Percentiles rank a stretch among this genome's conserved stretches.
phyloP scores from a whole-genome alignment of 75 land plant species.

The Azolla pinnata region DNA sequence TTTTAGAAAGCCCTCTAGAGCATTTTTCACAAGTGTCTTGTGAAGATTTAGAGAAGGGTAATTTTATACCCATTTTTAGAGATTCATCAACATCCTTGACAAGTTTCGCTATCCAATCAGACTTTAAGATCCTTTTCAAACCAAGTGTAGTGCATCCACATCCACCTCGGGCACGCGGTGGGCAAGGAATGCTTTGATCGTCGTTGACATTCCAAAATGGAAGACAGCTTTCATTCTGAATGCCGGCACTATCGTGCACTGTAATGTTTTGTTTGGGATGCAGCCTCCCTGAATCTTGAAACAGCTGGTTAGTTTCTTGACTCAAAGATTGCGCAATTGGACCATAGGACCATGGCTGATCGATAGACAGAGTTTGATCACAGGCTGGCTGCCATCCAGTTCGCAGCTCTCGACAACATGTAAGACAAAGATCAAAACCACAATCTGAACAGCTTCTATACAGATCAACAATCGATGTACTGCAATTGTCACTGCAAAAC shows the following conservation, averaged over 20 bases:
- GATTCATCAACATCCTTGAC: slow-evolving; percentile 55
- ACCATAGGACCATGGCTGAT: no score
- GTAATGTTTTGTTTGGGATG: no score
- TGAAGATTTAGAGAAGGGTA: no score
- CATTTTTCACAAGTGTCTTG: no score
- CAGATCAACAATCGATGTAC: slow-evolving; percentile 22
- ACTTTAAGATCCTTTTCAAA: slow-evolving; percentile 45
- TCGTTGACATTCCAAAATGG: not conserved
- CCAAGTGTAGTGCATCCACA: slow-evolving; percentile 41
- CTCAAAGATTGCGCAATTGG: no score
- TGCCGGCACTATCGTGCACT: not conserved
- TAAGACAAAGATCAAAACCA: slow-evolving; percentile 19
- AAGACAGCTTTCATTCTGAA: not conserved
- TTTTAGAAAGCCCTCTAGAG: no score
- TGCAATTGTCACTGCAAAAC: slow-evolving; percentile 17
- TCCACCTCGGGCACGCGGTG: slow-evolving; percentile 52
- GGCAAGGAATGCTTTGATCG: slow-evolving; percentile 76
- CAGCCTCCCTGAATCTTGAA: no score
- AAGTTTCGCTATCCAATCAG: slow-evolving; percentile 65
- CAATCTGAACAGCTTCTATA: slow-evolving; percentile 25
- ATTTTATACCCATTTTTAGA: no score
- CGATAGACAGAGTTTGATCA: not conserved
- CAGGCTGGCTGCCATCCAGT: slow-evolving; percentile 12
- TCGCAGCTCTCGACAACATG: slow-evolving; percentile 24
- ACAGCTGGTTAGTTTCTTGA: no score